Evolutionary conservation across 2,329 filamentous ascomycete species (phyloP), one percentile per base, ranked within the genome.

Genomic region (Pyrenochaeta sp.): DNA sequence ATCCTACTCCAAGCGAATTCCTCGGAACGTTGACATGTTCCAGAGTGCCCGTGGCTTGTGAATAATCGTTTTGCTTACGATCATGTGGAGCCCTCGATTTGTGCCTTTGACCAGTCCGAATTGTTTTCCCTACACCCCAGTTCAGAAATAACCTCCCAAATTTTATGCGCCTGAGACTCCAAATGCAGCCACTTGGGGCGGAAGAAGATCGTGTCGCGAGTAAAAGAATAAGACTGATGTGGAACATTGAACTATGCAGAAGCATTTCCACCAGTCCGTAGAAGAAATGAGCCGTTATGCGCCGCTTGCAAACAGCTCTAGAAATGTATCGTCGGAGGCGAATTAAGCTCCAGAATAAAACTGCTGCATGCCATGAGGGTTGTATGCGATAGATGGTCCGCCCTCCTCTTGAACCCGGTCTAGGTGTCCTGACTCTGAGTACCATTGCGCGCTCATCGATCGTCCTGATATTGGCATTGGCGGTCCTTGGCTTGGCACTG

Each of bases 381-480:
- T 53, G 35, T 65, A 70, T 11, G 45, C 41, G 52, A 67, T 55
- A n/a, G 63, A 58, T 14, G 61, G 60, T 13, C 37, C 59, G 18
- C 54, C 58, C 54, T 71, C 68, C 51, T 70, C 68, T 55, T 69
- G 65, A 21, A 71, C 68, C 31, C 67, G 60, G 29, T 65, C 60
- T 8, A 71, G 27, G 13, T 63, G 65, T 19, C 60, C 59, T 4
- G 62, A 48, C 34, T 70, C 68, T 19, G 48, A 29, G 35, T 65
- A 70, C 67, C 67, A 71, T 27, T 69, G 68, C 18, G 51, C 63
- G 35, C 64, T 68, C 61, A 69, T 69, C 3, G 67, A 63, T 11
- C 66, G 64, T 22, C 56, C 51, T 13, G 59, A 55, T n/a, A 59
- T 41, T 20, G 56, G 59, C 55, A 68, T 59, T 24, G 65, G 62